Evolutionary conservation across 257 asterid species (phyloP).

Genomic region (Cinchona pubescens): DNA sequence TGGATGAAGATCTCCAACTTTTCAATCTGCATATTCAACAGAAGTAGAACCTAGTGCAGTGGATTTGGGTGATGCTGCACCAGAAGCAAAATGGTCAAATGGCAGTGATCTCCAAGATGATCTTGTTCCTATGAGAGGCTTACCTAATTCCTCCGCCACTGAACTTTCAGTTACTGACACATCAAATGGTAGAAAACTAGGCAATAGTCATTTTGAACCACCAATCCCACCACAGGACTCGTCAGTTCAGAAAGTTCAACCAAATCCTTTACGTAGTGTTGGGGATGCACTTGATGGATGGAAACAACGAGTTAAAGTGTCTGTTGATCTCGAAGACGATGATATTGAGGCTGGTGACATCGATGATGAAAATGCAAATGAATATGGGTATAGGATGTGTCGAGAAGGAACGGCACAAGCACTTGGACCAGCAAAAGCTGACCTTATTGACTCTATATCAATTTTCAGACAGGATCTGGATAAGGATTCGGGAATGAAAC

Average conservation of each 20-base stretch:
- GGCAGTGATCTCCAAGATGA: conserved; percentile 42
- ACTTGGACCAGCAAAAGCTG: conserved; percentile 91
- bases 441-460: conserved; percentile 69
- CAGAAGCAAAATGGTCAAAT: conserved; percentile 46
- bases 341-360: conserved; percentile 36
- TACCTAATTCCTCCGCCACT: conserved; percentile 49
- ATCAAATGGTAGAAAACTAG: conserved; percentile 42
- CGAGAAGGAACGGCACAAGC: conserved; percentile 85
- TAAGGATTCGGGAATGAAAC: conserved; percentile 27
- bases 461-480: too few species aligned
- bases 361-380: conserved; percentile 68
- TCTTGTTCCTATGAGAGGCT: conserved; percentile 57
- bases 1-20: conserved; percentile 33
- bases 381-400: conserved; percentile 84
- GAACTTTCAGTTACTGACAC: conserved; percentile 56
- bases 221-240: conserved; percentile 46
- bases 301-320: conserved; percentile 91
- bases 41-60: conserved; percentile 34
- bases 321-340: conserved; percentile 60
- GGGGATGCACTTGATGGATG: conserved; percentile 95
- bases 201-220: conserved; percentile 38
- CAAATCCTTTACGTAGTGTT: conserved; percentile 80
- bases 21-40: conserved; percentile 43
- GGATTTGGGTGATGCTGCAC: conserved; percentile 44
- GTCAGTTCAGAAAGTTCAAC: conserved; percentile 47